Base-by-base conservation (phyloP, 1,284 basidiomycete genomes). In the Ustilago shanxiensis region DNA sequence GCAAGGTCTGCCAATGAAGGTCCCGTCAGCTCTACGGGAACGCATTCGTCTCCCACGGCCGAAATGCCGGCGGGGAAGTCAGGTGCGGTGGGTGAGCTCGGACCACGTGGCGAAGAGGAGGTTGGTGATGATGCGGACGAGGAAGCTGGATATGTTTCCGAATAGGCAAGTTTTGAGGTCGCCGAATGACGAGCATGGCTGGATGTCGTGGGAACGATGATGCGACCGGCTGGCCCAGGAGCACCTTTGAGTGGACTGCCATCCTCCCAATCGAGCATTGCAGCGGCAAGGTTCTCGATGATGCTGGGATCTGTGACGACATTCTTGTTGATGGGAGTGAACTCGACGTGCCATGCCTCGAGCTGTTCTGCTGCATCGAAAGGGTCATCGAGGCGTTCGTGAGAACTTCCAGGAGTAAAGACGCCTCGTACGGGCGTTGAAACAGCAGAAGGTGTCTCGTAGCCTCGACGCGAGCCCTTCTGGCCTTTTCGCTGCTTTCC, bases 321-420 rank as follows among this genome's bases (percentile, higher is more conserved):
- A 52, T 83, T 85, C n/a, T 73, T 62, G n/a, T 54, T 22, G 53
- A 80, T 72, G 10, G 80, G 81, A 4, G 84, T 83, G 61, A 71
- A 85, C 52, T 85, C 84, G 53, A 84, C 71, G 35, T 84, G 80
- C 84, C 84, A 85, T 4, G 84, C 73, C 45, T 85, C 82, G 50
- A 82, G 65, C 54, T 79, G 71, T n/a, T 82, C 81, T n/a, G 64
- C 66, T 14, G 59, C 28, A 51, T 77, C 75, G 54, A 71, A 72
- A 3, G 66, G 62, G 24, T 77, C 71, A 11, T 80, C 80, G 33
- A 67, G 39, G 47, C 70, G 66, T 18, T 77, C 78, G 41, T 77
- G 63, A 11, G 56, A 51, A 58, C 66, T 66, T 44, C 61, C 66
- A 16, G 73, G 75, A 14, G 68, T 72, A 20, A 64, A 65, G 37